Base-by-base conservation (phyloP, 2,329 filamentous ascomycete species). In the Penicillium polonicum region DNA sequence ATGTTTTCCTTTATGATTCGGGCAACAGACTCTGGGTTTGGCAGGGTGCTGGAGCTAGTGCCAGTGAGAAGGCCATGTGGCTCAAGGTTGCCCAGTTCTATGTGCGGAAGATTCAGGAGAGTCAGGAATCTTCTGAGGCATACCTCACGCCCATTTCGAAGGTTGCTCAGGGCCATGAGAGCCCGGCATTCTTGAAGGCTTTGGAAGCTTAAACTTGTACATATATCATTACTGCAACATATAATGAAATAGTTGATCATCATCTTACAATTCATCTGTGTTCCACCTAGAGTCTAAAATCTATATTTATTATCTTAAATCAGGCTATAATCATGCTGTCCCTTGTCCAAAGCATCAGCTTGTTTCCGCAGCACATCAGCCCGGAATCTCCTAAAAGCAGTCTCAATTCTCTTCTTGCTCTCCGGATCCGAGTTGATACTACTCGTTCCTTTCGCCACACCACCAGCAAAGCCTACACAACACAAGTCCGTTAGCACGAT, bases 11-110 rank as follows among this genome's bases (percentile, higher is more conserved):
- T 21, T 76, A 87, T 59, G 84, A 87, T 62, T 78, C 76, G 0
- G 85, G 85, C 7, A 80, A 70, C 50, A 74, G 74, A 8, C 76
- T 89, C 35, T 89, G 86, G 85, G 84, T 89, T 2, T 89, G 87
- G 87, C 80, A 87, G 65, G 87, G 87, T 0, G 72, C 74, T 2
- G 75, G 77, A 1, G 85, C 86, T 9, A 88, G 85, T 69, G 72
- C 73, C 35, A 73, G 71, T 1, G 87, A 89, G 73, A 86, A 80
- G 70, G 79, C 82, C 5, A 76, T 77, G 69, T 89, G 87, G 87
- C 57, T 72, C 48, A 71, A 66, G 52, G 68, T 71, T 12, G 68
- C 70, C 0, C 70, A 72, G 35, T 60, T 60, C 13, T 72, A 72
- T 46, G 51, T 72, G 25, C 68, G 67, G 5, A 62, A 63, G 33